Evolutionary conservation across 2,329 filamentous ascomycete species (phyloP).

Genomic region (Neobulgaria alba): DNA sequence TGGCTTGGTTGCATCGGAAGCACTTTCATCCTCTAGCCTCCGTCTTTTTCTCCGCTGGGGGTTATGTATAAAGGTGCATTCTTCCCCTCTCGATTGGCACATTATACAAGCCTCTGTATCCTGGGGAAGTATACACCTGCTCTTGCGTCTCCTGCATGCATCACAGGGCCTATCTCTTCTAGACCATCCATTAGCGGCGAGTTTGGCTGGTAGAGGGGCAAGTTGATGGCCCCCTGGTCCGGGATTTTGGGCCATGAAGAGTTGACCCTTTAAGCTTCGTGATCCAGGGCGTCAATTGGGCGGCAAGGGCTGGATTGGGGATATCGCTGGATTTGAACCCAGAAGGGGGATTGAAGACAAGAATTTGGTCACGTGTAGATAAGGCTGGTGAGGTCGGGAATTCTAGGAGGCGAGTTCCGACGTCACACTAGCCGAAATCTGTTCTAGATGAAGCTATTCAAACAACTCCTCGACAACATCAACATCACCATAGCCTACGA

Average conservation of each 20-base stretch:
- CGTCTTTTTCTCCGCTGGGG: slow-evolving; percentile 72
- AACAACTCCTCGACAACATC: too few relatives aligned
- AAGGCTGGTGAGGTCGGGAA: too few relatives aligned
- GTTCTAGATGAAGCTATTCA: too few relatives aligned
- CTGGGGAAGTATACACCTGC: slow-evolving; percentile 64
- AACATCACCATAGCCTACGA: too few relatives aligned
- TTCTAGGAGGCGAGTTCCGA: too few relatives aligned
- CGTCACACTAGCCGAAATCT: too few relatives aligned
- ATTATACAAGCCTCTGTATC: slow-evolving; percentile 62
- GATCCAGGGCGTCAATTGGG: too few relatives aligned
- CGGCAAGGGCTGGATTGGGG: too few relatives aligned
- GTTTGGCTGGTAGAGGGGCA: slow-evolving; percentile 5
- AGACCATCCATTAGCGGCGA: slow-evolving; percentile 16
- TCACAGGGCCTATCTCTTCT: slow-evolving; percentile 61
- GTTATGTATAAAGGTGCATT: slow-evolving; percentile 69
- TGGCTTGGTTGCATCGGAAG: slow-evolving; percentile 18
- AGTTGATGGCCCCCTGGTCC: neutral
- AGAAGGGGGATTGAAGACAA: too few relatives aligned
- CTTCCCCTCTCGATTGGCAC: slow-evolving; percentile 66
- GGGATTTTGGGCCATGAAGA: slow-evolving; percentile 13
- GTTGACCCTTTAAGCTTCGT: too few relatives aligned
- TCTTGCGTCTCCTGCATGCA: slow-evolving; percentile 35
- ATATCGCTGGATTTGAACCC: too few relatives aligned
- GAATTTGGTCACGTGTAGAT: too few relatives aligned
- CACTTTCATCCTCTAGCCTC: slow-evolving; percentile 42